phyloP scores from a whole-genome alignment of 495 filamentous ascomycete species.

The Penicillium soppii region DNA sequence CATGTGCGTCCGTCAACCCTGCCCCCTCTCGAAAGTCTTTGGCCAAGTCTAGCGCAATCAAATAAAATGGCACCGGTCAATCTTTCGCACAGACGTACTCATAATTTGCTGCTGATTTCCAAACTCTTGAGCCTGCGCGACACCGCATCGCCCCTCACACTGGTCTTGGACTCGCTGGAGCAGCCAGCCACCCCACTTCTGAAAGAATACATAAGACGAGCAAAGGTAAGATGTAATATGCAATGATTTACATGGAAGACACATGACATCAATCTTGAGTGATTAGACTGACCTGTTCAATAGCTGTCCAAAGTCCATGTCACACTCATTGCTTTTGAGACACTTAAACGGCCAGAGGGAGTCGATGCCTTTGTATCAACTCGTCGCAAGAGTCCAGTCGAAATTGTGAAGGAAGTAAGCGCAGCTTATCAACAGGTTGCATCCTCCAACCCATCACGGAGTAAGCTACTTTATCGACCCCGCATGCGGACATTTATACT shows the following conservation, averaged over 20 bases:
- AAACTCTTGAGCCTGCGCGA: constrained; percentile 78
- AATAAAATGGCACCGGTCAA: constrained; percentile 35
- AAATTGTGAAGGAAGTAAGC: constrained; percentile 57
- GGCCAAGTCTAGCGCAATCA: neutral
- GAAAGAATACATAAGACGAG: constrained; percentile 70
- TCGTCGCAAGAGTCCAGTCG: constrained; percentile 54
- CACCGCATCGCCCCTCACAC: constrained; percentile 78
- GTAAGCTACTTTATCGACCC: constrained; percentile 21
- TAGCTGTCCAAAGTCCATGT: constrained; percentile 58
- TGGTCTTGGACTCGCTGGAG: constrained; percentile 82
- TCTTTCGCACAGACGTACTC: constrained; percentile 71
- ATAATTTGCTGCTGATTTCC: constrained; percentile 83
- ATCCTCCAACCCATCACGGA: constrained; percentile 27
- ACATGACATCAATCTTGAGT: neutral
- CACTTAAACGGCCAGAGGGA: constrained; percentile 55
- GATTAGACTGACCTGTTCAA: constrained; percentile 3
- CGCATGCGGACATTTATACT: neutral
- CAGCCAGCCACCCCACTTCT: constrained; percentile 73
- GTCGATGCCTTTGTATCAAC: constrained; percentile 65
- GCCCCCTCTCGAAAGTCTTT: constrained; percentile 1
- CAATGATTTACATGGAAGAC: neutral
- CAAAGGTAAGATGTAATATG: constrained; percentile 58
- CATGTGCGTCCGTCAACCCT: constrained; percentile 10
- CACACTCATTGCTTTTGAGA: constrained; percentile 77
- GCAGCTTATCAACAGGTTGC: constrained; percentile 27